Evolutionary conservation across 1,284 basidiomycete species (phyloP), one percentile per base, ranked within the genome.

Genomic region (Blastosporella zonata): DNA sequence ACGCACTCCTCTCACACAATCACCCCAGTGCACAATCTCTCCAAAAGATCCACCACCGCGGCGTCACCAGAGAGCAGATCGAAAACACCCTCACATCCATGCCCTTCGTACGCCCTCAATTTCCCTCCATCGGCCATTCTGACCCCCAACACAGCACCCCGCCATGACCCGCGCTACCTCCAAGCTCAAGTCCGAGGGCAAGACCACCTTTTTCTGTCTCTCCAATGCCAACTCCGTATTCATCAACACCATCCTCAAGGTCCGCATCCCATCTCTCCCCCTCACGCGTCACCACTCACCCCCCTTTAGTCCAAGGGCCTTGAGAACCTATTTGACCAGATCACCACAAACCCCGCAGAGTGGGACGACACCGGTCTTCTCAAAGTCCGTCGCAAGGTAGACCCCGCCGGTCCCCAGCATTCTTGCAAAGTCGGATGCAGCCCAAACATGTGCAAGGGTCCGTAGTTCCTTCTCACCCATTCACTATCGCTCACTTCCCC

Each of bases 371-470:
- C 79, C 1, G 87, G 93, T 42, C 74, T 89, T 7, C 82, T 99
- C 49, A 82, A 87, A 53, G 72, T 99, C 46, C 76, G 79, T 22
- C 78, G 95, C 18, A 79, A 88, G 37, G 73, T 98, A 33, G 84
- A 87, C 46, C 87, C 90, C 12, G 64, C 74, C 34, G 86, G 81
- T 1, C 82, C 83, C 4, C 94, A 95, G 60, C 97, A 99, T 67
- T 65, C 62, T 1, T 99, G 96, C 71, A 76, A 72, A 44, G 78
- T 97, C 46, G 96, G 96, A 12, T 99, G 96, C 74, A 86, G 86
- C 50, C 81, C 90, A 8, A 99, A 99, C 73, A 97, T 99, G 94
- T 99, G 96, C 78, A 99, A 99, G 77, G 96, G 90, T 84, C 34
- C 27, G 51, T 36, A 2, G 0, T 2, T 15, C 28, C 5, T 17